phyloP scores from a whole-genome alignment of 495 filamentous ascomycete genomes.

The Daldinia caldariorum region DNA sequence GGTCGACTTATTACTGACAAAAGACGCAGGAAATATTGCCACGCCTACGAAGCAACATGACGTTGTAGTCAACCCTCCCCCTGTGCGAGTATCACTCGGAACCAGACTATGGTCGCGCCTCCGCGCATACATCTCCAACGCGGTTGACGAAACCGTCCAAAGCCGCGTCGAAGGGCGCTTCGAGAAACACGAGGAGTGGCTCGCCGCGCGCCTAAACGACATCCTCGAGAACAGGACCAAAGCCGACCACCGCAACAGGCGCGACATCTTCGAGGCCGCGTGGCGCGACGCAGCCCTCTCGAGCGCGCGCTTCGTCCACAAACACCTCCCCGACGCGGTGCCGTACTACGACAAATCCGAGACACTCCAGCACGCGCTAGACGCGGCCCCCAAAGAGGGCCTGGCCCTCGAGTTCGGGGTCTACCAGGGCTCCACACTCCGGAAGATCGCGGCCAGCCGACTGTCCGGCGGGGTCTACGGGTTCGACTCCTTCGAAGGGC shows the following conservation, averaged over 20 bases:
- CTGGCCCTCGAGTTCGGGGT: neutral
- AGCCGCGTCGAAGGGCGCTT: neutral
- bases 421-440: neutral
- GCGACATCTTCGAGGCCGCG: slow-evolving; percentile 1
- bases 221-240: neutral
- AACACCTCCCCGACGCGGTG: neutral
- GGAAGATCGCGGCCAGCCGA: neutral
- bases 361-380: neutral
- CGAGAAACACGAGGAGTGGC: neutral
- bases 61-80: neutral
- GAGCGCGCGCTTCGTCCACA: slow-evolving; percentile 2
- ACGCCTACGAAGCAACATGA: neutral
- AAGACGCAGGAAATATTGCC: neutral
- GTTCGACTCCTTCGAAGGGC: neutral
- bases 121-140: neutral
- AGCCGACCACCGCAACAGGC: slow-evolving; percentile 1
- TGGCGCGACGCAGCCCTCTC: slow-evolving; percentile 1
- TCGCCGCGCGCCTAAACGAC: neutral
- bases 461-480: neutral
- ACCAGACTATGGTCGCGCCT: neutral
- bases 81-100: neutral
- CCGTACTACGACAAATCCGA: slow-evolving; percentile 1
- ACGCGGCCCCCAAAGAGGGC: neutral
- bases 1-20: neutral
- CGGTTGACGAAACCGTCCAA: neutral